phyloP scores from a whole-genome alignment of 257 asterid species.

The Solanum gracilifrons region DNA sequence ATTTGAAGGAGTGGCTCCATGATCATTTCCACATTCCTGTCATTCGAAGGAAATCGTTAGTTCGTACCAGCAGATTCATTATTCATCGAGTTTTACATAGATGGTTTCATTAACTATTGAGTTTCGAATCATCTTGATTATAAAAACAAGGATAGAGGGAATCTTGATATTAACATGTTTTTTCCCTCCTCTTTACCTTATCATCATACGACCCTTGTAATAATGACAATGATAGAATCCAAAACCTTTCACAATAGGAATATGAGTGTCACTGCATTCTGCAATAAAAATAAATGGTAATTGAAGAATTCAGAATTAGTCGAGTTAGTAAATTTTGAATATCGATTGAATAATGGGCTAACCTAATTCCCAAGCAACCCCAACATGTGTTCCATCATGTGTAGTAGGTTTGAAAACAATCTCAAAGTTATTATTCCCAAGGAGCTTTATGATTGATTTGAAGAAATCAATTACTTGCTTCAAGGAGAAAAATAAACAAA shows the following conservation, averaged over 20 bases:
- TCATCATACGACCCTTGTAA: conserved; percentile 51
- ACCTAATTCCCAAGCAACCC: conserved; percentile 69
- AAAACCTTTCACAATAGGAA: conserved; percentile 59
- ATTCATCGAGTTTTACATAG: background rate
- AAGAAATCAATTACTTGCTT: conserved; percentile 66
- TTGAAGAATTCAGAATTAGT: background rate
- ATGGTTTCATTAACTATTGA: background rate
- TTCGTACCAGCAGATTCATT: background rate
- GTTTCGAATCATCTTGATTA: background rate
- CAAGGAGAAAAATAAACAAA: background rate
- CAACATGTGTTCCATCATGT: conserved; percentile 52
- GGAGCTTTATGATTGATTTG: conserved; percentile 25
- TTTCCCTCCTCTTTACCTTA: conserved; percentile 16
- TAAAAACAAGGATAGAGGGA: background rate
- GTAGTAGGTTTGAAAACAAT: conserved; percentile 41
- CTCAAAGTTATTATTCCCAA: conserved; percentile 39
- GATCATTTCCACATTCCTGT: conserved; percentile 62
- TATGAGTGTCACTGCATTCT: conserved; percentile 42
- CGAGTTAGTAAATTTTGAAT: background rate
- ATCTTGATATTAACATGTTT: too few relatives aligned
- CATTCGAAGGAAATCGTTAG: background rate
- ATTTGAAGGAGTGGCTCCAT: conserved; percentile 51
- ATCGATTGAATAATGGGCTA: background rate
- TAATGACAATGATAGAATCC: conserved; percentile 50
- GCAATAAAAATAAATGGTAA: background rate